phyloP scores from a whole-genome alignment of 2,329 filamentous ascomycete genomes.

The Lachnellula occidentalis region DNA sequence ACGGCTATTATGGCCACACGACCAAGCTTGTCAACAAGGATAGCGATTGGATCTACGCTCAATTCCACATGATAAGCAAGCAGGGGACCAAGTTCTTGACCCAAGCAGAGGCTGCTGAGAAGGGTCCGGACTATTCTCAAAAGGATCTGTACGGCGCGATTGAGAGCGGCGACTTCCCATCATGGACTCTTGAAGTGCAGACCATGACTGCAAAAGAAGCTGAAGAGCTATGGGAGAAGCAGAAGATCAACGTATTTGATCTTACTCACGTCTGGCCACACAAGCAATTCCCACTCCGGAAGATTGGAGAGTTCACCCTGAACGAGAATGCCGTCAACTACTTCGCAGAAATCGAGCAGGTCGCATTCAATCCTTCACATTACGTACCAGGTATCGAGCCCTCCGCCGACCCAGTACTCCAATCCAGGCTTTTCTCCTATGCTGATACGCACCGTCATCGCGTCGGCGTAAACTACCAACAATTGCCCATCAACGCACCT shows the following conservation, averaged over 20 bases:
- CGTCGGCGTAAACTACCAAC: constrained; percentile 52
- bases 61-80: constrained; percentile 48
- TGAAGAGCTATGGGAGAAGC: constrained; percentile 39
- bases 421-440: constrained; percentile 65
- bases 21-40: constrained; percentile 51
- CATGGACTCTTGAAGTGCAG: constrained; percentile 51
- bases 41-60: constrained; percentile 48
- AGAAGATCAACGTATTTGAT: constrained; percentile 47
- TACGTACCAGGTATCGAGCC: constrained; percentile 61
- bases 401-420: constrained; percentile 62
- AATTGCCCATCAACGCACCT: constrained; percentile 42
- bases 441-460: constrained; percentile 56
- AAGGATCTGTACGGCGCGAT: constrained; percentile 51
- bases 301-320: constrained; percentile 43
- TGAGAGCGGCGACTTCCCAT: constrained; percentile 45
- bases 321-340: constrained; percentile 50
- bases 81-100: constrained; percentile 48
- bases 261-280: constrained; percentile 51
- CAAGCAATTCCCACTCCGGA: constrained; percentile 40
- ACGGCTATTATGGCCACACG: constrained; percentile 50
- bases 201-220: constrained; percentile 46
- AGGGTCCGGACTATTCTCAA: constrained; percentile 44
- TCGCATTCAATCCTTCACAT: constrained; percentile 61
- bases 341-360: constrained; percentile 62
- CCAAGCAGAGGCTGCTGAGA: constrained; percentile 42